Conservation (phyloP, 768 basidiomycete species). For the Calocera cornea region DNA sequence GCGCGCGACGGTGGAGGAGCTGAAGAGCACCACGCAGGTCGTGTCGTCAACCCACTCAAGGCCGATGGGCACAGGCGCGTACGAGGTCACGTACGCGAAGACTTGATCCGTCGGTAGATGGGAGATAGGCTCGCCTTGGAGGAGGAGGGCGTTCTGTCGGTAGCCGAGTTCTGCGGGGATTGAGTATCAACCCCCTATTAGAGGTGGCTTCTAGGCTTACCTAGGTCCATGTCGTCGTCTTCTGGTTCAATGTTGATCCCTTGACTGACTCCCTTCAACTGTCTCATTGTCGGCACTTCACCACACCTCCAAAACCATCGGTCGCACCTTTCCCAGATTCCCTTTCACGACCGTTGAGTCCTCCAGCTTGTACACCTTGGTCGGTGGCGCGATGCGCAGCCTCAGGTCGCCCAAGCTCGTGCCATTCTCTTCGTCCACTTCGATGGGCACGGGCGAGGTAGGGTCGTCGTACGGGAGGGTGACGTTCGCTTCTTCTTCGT, state of each 20-base stretch:
- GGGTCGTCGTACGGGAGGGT: neutral
- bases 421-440: neutral
- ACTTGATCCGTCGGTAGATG: constrained; percentile 62
- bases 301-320: neutral
- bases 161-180: constrained; percentile 16
- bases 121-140: constrained; percentile 60
- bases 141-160: constrained; percentile 53
- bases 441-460: neutral
- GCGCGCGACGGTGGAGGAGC: constrained; percentile 39
- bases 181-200: neutral
- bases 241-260: neutral
- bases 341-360: neutral
- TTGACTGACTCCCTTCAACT: neutral
- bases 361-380: neutral
- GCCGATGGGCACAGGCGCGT: constrained; percentile 56
- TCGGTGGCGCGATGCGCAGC: neutral
- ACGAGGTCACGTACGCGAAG: constrained; percentile 72
- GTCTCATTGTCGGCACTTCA: neutral
- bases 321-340: neutral
- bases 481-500: neutral
- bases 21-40: constrained; percentile 67
- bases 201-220: neutral
- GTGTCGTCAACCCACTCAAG: constrained; percentile 80
- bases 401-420: neutral
- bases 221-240: neutral